phyloP scores from a whole-genome alignment of 1,284 basidiomycete species.

The Rhodotorula sp. region DNA sequence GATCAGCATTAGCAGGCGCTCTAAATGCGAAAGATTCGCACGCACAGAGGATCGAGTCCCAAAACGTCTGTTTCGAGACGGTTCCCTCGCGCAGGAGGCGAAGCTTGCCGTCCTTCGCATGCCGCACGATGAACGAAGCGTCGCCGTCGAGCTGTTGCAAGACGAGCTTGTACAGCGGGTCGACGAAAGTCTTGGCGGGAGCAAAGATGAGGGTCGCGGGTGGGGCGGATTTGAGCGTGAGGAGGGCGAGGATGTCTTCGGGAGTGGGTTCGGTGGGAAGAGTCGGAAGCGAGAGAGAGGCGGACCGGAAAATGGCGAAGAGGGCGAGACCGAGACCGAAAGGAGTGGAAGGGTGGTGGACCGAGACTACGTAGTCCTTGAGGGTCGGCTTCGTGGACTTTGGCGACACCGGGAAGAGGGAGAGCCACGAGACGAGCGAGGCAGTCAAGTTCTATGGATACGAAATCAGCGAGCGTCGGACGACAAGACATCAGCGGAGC shows the following conservation, averaged over 20 bases:
- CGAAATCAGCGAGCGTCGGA: not conserved
- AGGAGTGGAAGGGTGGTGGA: constrained; percentile 37
- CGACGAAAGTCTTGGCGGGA: constrained; percentile 9
- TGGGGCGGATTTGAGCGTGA: constrained; percentile 4
- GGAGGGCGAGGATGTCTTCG: not conserved
- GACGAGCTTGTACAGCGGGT: constrained; percentile 25
- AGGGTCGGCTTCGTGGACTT: constrained; percentile 20
- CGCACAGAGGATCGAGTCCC: constrained; percentile 38
- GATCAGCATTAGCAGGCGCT: not conserved
- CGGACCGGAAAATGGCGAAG: constrained; percentile 22
- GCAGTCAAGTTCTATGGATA: constrained; percentile 29
- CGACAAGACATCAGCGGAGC: not conserved
- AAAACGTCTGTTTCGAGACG: constrained; percentile 35
- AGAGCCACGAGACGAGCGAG: constrained; percentile 33
- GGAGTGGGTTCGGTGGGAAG: constrained; percentile 2
- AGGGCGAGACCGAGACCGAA: constrained; percentile 38
- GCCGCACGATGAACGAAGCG: constrained; percentile 24
- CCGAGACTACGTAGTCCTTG: constrained; percentile 22
- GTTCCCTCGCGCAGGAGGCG: constrained; percentile 34
- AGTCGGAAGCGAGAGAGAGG: constrained; percentile 20
- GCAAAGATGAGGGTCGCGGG: constrained; percentile 29
- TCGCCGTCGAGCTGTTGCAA: constrained; percentile 36
- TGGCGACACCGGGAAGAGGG: constrained; percentile 34
- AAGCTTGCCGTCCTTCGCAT: constrained; percentile 35
- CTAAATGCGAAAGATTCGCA: not conserved